phyloP scores from a whole-genome alignment of 306 rosid genomes.

The Vigna angularis region DNA sequence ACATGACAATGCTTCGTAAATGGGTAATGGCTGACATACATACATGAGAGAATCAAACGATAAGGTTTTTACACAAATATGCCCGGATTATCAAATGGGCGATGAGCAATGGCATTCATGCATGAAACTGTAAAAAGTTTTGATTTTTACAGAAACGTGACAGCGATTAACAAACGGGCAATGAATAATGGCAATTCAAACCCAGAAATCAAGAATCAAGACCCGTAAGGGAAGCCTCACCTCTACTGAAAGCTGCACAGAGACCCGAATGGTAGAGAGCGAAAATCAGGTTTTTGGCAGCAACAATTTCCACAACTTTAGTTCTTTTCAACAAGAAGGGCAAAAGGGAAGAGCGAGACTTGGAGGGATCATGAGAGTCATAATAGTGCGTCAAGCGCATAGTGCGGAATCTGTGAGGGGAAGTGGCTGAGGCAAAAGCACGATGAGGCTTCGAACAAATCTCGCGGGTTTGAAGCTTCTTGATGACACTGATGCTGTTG shows the following conservation, averaged over 20 bases:
- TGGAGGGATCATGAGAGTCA: constrained; percentile 79
- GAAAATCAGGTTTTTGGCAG: constrained; percentile 79
- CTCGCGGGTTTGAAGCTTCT: constrained; percentile 87
- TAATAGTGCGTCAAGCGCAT: constrained; percentile 81
- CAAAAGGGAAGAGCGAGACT: constrained; percentile 65
- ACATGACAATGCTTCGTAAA: neutral
- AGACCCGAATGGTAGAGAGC: constrained; percentile 90
- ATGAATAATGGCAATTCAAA: neutral
- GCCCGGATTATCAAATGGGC: neutral
- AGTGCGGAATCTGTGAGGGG: constrained; percentile 80
- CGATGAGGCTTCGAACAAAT: constrained; percentile 78
- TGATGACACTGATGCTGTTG: constrained; percentile 48
- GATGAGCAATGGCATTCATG: neutral
- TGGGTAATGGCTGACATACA: constrained; percentile 8
- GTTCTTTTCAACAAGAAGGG: constrained; percentile 84
- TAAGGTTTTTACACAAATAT: neutral
- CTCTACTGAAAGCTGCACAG: constrained; percentile 93
- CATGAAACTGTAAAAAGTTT: neutral
- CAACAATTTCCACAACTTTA: constrained; percentile 84
- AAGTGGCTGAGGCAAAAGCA: constrained; percentile 73
- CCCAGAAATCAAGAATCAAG: constrained; percentile 1
- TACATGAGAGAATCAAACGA: neutral
- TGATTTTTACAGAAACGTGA: neutral
- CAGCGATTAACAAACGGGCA: neutral
- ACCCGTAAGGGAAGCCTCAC: constrained; percentile 41